Evolutionary conservation across 176 grass and related monocot species (phyloP).

Genomic region (Phoenix roebelenii): DNA sequence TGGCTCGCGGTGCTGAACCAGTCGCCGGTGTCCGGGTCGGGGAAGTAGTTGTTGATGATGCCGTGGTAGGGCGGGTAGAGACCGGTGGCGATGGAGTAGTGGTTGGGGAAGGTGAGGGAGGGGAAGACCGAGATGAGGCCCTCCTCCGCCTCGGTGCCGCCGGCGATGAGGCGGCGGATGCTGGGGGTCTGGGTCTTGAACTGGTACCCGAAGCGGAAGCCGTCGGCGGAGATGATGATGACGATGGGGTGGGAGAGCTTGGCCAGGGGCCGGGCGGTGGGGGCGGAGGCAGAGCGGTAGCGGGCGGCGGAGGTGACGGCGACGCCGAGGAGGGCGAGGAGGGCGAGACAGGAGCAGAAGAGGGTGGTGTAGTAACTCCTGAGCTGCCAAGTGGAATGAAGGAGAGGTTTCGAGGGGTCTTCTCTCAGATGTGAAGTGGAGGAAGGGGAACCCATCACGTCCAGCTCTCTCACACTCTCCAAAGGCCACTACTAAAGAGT

Average conservation of each 20-base stretch:
- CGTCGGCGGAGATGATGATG: slow-evolving; percentile 68
- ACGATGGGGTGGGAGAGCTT: slow-evolving; percentile 65
- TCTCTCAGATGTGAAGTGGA: too few relatives aligned
- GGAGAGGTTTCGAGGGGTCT: too few relatives aligned
- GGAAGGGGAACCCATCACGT: too few relatives aligned
- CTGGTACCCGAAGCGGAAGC: slow-evolving; percentile 89
- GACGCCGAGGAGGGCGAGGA: slow-evolving; percentile 9
- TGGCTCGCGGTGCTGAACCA: slow-evolving; percentile 55
- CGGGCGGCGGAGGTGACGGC: slow-evolving; percentile 15
- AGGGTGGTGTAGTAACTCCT: neutral
- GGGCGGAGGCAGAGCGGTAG: slow-evolving; percentile 21
- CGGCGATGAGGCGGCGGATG: slow-evolving; percentile 56
- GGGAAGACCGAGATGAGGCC: neutral
- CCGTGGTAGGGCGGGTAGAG: slow-evolving; percentile 40
- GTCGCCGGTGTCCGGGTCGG: slow-evolving; percentile 53
- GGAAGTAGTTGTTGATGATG: slow-evolving; percentile 88
- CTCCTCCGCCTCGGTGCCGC: neutral
- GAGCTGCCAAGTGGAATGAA: too few relatives aligned
- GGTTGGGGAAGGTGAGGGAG: slow-evolving; percentile 2
- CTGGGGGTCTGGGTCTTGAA: slow-evolving; percentile 49
- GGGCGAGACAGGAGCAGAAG: neutral
- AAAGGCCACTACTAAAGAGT: too few relatives aligned
- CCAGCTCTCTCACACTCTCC: too few relatives aligned
- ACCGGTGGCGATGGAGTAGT: neutral
- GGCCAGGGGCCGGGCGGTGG: slow-evolving; percentile 22